Conservation (phyloP, 768 basidiomycete species). For the Leucogyrophana mollusca region DNA sequence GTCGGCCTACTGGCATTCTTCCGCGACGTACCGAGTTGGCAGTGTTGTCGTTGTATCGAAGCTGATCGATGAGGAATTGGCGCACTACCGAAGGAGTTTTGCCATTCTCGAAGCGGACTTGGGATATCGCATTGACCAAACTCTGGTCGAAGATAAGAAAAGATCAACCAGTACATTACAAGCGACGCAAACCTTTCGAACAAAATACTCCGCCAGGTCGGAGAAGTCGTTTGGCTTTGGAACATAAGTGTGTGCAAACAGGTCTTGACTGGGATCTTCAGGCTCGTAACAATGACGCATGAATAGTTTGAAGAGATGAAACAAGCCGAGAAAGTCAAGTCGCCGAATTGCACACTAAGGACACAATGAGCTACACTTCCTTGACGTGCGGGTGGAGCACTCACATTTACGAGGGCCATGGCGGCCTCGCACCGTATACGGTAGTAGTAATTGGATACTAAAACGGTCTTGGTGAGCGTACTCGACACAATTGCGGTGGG, state of each 20-base stretch:
- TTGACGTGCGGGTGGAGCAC: no score
- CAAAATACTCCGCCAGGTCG: slow-evolving; percentile 90
- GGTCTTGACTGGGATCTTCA: slow-evolving; percentile 75
- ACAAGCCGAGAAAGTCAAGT: slow-evolving; percentile 87
- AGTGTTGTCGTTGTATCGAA: slow-evolving; percentile 96
- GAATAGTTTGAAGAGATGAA: slow-evolving; percentile 95
- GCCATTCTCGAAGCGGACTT: slow-evolving; percentile 83
- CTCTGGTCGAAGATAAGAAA: slow-evolving; percentile 41
- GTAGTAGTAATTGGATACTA: slow-evolving; percentile 95
- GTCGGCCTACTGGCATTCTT: not conserved
- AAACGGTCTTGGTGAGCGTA: slow-evolving; percentile 87
- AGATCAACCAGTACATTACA: slow-evolving; percentile 5
- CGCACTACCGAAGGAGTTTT: slow-evolving; percentile 85
- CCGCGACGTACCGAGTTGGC: slow-evolving; percentile 68
- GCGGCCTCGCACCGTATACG: slow-evolving; percentile 96
- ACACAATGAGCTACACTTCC: no score
- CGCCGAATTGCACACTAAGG: slow-evolving; percentile 78
- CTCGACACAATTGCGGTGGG: slow-evolving; percentile 86
- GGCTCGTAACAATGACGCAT: slow-evolving; percentile 89
- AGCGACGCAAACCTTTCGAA: slow-evolving; percentile 69
- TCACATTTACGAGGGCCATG: slow-evolving; percentile 74
- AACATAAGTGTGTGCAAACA: slow-evolving; percentile 87
- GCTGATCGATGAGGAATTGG: slow-evolving; percentile 85
- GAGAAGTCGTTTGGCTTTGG: slow-evolving; percentile 94
- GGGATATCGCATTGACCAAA: slow-evolving; percentile 79